Evolutionary conservation across 2,329 filamentous ascomycete species (phyloP).

Genomic region (Neofusicoccum sp.): DNA sequence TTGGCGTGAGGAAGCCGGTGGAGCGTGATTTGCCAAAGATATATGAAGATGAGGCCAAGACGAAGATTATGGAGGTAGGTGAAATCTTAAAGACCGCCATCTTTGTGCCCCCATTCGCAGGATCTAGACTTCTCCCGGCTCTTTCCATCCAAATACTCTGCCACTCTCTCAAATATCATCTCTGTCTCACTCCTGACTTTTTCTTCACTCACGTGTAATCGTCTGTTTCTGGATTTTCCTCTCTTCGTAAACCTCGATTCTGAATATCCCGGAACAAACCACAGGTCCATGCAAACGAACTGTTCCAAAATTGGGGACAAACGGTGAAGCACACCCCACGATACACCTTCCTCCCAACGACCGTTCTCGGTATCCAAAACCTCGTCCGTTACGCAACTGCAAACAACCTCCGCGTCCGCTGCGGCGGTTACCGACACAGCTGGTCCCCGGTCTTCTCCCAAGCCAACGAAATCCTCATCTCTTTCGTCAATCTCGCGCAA

Average conservation of each 20-base stretch:
- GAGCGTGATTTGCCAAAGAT: constrained; percentile 26
- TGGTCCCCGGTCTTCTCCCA: constrained; percentile 45
- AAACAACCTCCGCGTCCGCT: constrained; percentile 40
- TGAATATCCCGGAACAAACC: too few species aligned
- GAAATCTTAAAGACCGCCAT: too few species aligned
- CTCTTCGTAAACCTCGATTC: too few species aligned
- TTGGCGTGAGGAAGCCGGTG: constrained; percentile 24
- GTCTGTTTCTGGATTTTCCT: too few species aligned
- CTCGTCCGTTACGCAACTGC: constrained; percentile 40
- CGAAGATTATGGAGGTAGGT: constrained; percentile 35
- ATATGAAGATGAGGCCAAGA: constrained; percentile 32
- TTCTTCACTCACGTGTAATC: too few species aligned
- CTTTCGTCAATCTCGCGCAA: constrained; percentile 40
- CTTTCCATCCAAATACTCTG: too few species aligned
- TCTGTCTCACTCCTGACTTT: too few species aligned
- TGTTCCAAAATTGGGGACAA: constrained; percentile 45
- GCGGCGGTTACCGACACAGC: constrained; percentile 45
- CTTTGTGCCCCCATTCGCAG: neutral
- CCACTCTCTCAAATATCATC: too few species aligned
- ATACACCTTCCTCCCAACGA: constrained; percentile 44
- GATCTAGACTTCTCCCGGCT: too few species aligned
- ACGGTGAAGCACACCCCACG: constrained; percentile 40
- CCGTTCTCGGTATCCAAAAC: constrained; percentile 41
- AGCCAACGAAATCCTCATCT: constrained; percentile 44
- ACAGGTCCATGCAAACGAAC: constrained; percentile 24